Percentiles rank a stretch among this genome's conserved stretches.
These are phyloP conservation scores for Acacia crassicarpa DNA, from an alignment of 306 rosid species.

Conservation along the genomic window DNA sequence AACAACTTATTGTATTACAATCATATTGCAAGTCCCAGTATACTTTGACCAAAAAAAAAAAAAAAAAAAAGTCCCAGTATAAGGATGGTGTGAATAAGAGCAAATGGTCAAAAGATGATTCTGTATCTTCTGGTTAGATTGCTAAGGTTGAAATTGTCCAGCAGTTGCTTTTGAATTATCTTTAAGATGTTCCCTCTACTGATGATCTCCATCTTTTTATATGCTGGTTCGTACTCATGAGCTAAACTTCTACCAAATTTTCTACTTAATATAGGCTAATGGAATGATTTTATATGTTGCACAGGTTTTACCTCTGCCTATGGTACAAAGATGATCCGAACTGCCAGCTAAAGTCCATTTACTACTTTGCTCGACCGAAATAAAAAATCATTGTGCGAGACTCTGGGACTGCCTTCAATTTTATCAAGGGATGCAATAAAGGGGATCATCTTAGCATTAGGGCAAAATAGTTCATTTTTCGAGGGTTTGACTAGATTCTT, in stretches of 20 bases:
- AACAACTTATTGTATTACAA: conserved; percentile 80
- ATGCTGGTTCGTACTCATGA: conserved; percentile 74
- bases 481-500: conserved; percentile 95
- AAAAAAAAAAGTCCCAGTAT: conserved; percentile 69
- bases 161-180: conserved; percentile 87
- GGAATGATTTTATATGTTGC: conserved; percentile 34
- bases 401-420: conserved; percentile 63
- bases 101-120: conserved; percentile 44
- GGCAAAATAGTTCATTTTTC: conserved; percentile 84
- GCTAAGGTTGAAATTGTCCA: conserved; percentile 75
- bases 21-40: conserved; percentile 80
- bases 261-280: conserved; percentile 28
- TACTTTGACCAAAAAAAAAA: too few species aligned
- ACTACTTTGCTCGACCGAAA: conserved; percentile 77
- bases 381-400: conserved; percentile 73
- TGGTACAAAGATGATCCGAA: conserved; percentile 95
- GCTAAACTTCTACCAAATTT: conserved; percentile 27
- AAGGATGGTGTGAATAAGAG: conserved; percentile 56
- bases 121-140: conserved; percentile 44
- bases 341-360: conserved; percentile 64
- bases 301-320: conserved; percentile 90
- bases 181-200: conserved; percentile 71
- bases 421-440: conserved; percentile 75
- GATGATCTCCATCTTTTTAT: conserved; percentile 90
- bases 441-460: conserved; percentile 76